Conservation (phyloP, 257 asterid genomes). For the Eucommia ulmoides region DNA sequence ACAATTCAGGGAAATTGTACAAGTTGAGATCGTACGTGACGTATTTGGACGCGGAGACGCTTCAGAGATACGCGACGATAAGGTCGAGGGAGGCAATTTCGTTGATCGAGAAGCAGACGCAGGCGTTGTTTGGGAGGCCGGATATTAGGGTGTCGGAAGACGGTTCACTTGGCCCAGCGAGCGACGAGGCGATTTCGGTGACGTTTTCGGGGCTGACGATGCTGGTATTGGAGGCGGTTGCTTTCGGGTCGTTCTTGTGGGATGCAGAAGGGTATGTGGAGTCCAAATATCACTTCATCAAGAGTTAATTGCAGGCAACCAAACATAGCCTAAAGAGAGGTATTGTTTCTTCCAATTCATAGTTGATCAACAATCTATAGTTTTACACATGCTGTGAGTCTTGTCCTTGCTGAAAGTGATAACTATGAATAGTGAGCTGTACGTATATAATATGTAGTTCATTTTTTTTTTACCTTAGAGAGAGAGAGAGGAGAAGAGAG, state of each 20-base stretch:
- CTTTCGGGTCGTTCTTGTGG: constrained; percentile 2
- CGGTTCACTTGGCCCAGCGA: not conserved
- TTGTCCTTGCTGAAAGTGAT: too few species aligned
- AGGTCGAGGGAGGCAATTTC: not conserved
- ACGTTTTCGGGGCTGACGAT: constrained; percentile 1
- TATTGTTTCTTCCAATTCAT: too few species aligned
- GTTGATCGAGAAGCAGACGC: not conserved
- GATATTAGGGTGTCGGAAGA: not conserved
- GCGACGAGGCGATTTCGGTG: not conserved
- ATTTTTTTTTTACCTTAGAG: too few species aligned
- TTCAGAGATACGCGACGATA: not conserved
- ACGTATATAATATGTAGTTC: too few species aligned
- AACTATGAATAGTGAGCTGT: too few species aligned
- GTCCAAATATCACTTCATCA: not conserved
- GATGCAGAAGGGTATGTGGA: constrained; percentile 2
- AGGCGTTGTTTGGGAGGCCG: not conserved
- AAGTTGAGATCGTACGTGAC: not conserved
- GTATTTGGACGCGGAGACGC: constrained; percentile 1
- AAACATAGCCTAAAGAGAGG: too few species aligned
- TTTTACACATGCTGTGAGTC: too few species aligned
- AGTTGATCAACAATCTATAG: too few species aligned
- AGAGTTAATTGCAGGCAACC: not conserved
- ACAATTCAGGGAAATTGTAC: not conserved
- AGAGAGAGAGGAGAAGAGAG: too few species aligned
- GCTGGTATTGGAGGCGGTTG: constrained; percentile 2